Percentiles rank a stretch among this genome's conserved stretches.
Conservation (phyloP, 2,329 filamentous ascomycete species). For the Arthrobotrys conoides region DNA sequence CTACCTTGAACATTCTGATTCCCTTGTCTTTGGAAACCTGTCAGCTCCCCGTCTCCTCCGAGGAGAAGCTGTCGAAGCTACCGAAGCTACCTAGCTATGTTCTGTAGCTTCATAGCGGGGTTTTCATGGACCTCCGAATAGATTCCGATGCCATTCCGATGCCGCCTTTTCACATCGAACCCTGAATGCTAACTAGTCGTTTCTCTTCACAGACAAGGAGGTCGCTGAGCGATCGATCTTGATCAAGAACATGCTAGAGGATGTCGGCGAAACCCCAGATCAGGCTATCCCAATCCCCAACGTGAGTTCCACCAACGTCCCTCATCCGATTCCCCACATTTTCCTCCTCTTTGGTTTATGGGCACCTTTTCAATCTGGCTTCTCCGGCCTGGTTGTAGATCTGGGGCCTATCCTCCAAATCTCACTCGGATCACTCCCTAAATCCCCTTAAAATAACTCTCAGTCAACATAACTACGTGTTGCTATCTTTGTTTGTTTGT, state of each 20-base stretch:
- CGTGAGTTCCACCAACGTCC: conserved; percentile 68
- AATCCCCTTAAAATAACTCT: background rate
- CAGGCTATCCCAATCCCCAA: conserved; percentile 90
- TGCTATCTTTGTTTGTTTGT: background rate
- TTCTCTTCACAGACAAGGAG: conserved; percentile 74
- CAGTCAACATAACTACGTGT: background rate
- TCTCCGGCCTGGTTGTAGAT: background rate
- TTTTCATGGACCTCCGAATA: conserved; percentile 39
- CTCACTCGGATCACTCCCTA: background rate
- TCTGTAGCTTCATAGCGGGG: conserved; percentile 43
- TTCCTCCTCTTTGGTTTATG: background rate
- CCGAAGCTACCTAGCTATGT: background rate
- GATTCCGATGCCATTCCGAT: background rate
- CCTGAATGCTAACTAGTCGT: conserved; percentile 20
- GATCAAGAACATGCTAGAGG: conserved; percentile 98
- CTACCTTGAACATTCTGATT: background rate
- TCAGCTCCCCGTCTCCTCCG: background rate
- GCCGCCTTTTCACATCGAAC: conserved; percentile 9
- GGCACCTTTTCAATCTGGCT: background rate
- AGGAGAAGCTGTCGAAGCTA: conserved; percentile 1
- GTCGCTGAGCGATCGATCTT: conserved; percentile 93
- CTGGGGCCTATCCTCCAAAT: background rate
- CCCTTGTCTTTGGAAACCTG: background rate
- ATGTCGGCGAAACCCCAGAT: conserved; percentile 77
- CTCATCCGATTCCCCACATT: background rate